A percentile compares a stretch with the other conserved stretches of the same genome.
These are phyloP conservation scores for Phoma sp. DNA, from an alignment of 2,329 filamentous ascomycete species.

Conservation along the genomic window DNA sequence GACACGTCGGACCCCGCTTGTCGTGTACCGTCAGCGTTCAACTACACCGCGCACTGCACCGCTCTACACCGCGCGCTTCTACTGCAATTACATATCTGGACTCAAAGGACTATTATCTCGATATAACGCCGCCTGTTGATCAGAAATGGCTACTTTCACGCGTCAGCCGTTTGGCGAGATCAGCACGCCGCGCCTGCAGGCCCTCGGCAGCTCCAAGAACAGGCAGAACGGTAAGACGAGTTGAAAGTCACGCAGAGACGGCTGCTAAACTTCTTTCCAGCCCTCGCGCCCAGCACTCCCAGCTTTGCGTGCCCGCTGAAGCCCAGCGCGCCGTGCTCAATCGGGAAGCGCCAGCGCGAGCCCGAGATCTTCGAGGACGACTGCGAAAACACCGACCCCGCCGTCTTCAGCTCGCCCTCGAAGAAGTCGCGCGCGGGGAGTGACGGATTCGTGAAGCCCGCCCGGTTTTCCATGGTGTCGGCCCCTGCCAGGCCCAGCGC, in stretches of 20 bases:
- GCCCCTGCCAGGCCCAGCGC: conserved; percentile 33
- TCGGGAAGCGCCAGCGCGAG: conserved; percentile 56
- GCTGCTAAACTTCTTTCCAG: conserved; percentile 37
- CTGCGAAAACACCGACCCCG: conserved; percentile 67
- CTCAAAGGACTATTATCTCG: background rate
- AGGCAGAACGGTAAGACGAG: conserved; percentile 65
- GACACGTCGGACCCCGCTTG: conserved; percentile 8
- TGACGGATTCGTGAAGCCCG: conserved; percentile 50
- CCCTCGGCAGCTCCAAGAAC: conserved; percentile 78
- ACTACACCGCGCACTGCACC: conserved; percentile 1
- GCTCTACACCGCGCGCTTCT: background rate
- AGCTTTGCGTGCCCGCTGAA: conserved; percentile 45
- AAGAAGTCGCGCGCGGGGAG: conserved; percentile 60
- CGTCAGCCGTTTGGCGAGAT: conserved; percentile 80
- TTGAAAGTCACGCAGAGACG: background rate
- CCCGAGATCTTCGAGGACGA: conserved; percentile 57
- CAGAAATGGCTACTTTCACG: conserved; percentile 53
- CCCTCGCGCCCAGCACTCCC: conserved; percentile 34
- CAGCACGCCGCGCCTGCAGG: conserved; percentile 72
- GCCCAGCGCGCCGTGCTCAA: conserved; percentile 34
- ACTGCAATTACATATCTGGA: background rate
- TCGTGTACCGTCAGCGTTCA: conserved; percentile 3
- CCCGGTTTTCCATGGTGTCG: conserved; percentile 49
- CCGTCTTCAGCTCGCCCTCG: conserved; percentile 57
- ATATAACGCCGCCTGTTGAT: background rate